Conservation (phyloP, 441 rosid species). For the Viola pubescens region DNA sequence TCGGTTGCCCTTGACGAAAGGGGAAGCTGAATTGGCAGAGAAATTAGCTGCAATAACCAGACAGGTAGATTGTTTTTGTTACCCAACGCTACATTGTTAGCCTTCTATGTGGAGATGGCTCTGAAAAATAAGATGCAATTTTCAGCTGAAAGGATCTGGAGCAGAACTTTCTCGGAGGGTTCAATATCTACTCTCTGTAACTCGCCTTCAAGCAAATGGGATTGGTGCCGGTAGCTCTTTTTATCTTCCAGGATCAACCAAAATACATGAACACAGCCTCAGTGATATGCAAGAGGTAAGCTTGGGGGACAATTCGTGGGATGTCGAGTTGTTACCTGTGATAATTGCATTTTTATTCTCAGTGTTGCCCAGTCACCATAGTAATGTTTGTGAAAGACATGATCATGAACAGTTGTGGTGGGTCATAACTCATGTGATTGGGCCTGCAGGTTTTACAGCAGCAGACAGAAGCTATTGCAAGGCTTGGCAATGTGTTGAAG, state of each 20-base stretch:
- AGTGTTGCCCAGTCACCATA: no score
- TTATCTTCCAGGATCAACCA: constrained; percentile 90
- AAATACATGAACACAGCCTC: constrained; percentile 91
- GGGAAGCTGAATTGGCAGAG: constrained; percentile 85
- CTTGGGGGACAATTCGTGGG: background rate
- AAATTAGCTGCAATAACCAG: constrained; percentile 69
- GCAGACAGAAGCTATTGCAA: constrained; percentile 85
- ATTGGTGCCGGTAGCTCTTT: constrained; percentile 54
- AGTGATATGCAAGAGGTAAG: constrained; percentile 96
- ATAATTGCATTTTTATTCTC: no score
- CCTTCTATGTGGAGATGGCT: constrained; percentile 8
- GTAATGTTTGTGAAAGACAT: background rate
- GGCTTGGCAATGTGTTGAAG: constrained; percentile 74
- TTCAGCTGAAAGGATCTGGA: constrained; percentile 93
- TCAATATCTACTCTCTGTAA: constrained; percentile 60
- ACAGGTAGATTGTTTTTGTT: constrained; percentile 45
- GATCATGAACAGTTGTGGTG: background rate
- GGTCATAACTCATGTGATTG: background rate
- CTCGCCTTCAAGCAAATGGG: constrained; percentile 71
- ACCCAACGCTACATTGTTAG: constrained; percentile 1
- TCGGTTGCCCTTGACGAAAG: constrained; percentile 74
- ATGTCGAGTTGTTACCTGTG: background rate
- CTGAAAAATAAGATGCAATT: constrained; percentile 13
- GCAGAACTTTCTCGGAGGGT: constrained; percentile 95
- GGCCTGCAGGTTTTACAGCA: constrained; percentile 69